Evolutionary conservation across 352 stramenopile genomes (phyloP), one percentile per base, ranked within the genome.

Genomic region (Pythium rishiriense): DNA sequence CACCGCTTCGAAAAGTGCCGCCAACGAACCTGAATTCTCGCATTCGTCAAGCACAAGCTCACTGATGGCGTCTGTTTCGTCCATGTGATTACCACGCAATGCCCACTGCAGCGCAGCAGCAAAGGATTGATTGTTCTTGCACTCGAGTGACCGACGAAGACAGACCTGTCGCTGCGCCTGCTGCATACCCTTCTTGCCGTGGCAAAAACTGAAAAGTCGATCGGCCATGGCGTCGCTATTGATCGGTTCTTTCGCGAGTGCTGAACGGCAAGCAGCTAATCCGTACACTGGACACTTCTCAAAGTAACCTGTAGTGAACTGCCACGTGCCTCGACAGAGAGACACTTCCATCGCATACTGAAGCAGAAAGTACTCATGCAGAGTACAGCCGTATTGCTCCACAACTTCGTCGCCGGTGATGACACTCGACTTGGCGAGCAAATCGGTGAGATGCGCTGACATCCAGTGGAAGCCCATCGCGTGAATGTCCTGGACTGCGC

Each of bases 391-490:
- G 47, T 76, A 72, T 46, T 76, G 57, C 2, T 78, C 66, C 22
- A 88, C 46, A 28, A 80, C 28, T 25, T 90, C 74, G n/a, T 78
- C 62, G n/a, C 48, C 66, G 0, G 76, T 53, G 51, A 90, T 76
- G 19, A 85, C 74, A 26, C 77, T 69, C 50, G 68, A 77, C 66
- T 86, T 85, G 33, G 73, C 69, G 19, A 94, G 66, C 21, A 94
- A 46, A 46, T 93, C 85, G 2, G 68, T 64, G 29, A 93, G 28
- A 55, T 94, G 83, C 3, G 82, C 79, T 0, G 79, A 73, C 79
- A 94, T 92, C 79, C 81, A 94, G 31, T 81, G 79, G 57, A 93
- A 87, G 2, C 83, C 76, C 35, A 94, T 70, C 19, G 56, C 65
- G 56, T 81, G 73, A 31, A 94, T 83, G 39, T 87, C 78, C 46